Conservation (phyloP, 139 green algal species). For the Picochlorum sp. region DNA sequence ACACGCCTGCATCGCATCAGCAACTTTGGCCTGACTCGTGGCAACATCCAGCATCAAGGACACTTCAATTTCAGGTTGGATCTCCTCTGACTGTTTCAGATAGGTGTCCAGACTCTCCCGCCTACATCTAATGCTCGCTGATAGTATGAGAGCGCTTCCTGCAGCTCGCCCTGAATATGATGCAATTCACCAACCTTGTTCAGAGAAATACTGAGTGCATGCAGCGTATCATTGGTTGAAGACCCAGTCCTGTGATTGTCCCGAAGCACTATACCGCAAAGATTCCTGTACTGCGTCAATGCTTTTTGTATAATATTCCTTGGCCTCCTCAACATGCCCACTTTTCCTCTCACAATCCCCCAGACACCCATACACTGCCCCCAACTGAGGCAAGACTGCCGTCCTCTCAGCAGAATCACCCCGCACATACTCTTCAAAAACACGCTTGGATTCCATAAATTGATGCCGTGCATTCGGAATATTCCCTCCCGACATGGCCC, state of each 20-base stretch:
- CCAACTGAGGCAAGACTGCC: conserved; percentile 11
- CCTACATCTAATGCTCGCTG: conserved; percentile 11
- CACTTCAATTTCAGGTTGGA: conserved; percentile 2
- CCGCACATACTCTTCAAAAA: neutral
- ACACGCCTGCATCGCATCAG: conserved; percentile 7
- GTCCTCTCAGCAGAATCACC: neutral
- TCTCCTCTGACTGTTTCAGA: neutral
- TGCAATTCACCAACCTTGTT: conserved; percentile 30
- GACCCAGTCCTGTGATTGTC: conserved; percentile 7
- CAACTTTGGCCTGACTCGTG: conserved; percentile 19
- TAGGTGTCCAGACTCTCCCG: conserved; percentile 8
- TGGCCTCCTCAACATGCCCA: conserved; percentile 7
- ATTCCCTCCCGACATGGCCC: conserved; percentile 20
- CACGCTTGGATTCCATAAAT: conserved; percentile 8
- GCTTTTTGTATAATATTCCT: conserved; percentile 11
- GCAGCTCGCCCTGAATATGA: conserved; percentile 20
- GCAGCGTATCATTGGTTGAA: neutral
- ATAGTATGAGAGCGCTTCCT: conserved; percentile 9
- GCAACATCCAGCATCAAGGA: conserved; percentile 19
- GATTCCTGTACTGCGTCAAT: conserved; percentile 1
- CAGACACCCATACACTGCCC: conserved; percentile 24
- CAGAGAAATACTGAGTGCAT: conserved; percentile 10
- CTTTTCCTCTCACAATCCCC: conserved; percentile 20
- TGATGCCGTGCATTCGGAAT: neutral
- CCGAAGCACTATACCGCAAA: neutral